Evolutionary conservation across 2,329 filamentous ascomycete species (phyloP).

Genomic region (Berkeleyomyces rouxiae): DNA sequence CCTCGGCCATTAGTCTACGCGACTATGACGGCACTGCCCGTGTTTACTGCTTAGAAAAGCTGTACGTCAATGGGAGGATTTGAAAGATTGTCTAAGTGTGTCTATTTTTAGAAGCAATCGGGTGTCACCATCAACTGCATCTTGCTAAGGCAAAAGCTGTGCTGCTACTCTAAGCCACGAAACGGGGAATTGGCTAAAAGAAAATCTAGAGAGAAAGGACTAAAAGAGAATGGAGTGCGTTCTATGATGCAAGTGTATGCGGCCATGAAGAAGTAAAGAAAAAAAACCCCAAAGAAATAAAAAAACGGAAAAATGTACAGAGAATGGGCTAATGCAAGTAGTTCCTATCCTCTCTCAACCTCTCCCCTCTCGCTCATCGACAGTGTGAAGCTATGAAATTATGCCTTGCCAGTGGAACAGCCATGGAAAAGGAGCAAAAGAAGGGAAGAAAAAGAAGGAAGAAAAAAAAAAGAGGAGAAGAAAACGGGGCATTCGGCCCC

Average conservation of each 20-base stretch:
- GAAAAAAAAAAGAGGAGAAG: neutral
- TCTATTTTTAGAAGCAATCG: constrained; percentile 1
- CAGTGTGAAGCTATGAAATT: neutral
- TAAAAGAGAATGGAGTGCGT: neutral
- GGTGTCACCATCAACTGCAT: constrained; percentile 5
- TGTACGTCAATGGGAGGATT: neutral
- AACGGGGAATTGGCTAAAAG: constrained; percentile 17
- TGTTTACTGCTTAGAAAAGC: neutral
- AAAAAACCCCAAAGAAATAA: constrained; percentile 16
- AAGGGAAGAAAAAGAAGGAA: neutral
- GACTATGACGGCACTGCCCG: too few species aligned
- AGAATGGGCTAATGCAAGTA: constrained; percentile 12
- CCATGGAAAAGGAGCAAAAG: neutral
- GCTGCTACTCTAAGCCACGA: too few species aligned
- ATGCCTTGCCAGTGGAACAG: neutral
- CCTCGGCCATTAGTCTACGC: too few species aligned
- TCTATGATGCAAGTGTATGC: constrained; percentile 2
- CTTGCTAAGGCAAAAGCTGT: too few species aligned
- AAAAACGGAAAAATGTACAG: constrained; percentile 16
- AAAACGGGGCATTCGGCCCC: neutral
- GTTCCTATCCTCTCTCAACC: neutral
- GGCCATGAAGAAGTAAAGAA: constrained; percentile 20
- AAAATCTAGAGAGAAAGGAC: constrained; percentile 15
- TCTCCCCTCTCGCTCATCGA: neutral
- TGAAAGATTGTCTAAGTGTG: neutral